phyloP scores from a whole-genome alignment of 106 monocot genomes.

The Iris macrosiphon region DNA sequence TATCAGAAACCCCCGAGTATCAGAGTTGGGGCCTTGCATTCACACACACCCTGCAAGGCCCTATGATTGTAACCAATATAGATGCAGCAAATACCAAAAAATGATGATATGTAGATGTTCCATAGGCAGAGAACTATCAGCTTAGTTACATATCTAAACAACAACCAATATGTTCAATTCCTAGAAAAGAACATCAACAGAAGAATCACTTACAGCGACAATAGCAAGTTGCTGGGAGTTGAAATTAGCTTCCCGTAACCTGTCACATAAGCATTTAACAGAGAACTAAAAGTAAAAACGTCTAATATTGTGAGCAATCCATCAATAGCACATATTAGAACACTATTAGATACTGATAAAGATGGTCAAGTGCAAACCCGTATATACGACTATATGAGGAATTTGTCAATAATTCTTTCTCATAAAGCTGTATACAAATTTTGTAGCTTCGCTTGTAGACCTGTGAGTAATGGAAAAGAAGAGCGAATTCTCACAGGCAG shows the following conservation, averaged over 20 bases:
- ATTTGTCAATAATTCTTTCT: conserved; percentile 82
- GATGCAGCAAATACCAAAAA: no score
- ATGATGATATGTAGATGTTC: no score
- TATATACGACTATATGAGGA: conserved; percentile 74
- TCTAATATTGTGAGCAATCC: not conserved
- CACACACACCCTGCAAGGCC: no score
- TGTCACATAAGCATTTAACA: conserved; percentile 10
- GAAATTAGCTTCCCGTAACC: conserved; percentile 63
- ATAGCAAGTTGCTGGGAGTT: conserved; percentile 67
- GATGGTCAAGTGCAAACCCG: conserved; percentile 35
- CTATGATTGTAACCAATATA: no score
- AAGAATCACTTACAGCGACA: conserved; percentile 71
- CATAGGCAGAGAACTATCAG: no score
- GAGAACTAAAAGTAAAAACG: not conserved
- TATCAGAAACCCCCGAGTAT: no score
- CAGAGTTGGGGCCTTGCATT: no score
- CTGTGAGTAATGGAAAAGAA: conserved; percentile 25
- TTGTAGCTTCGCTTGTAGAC: conserved; percentile 62
- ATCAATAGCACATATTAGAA: not conserved
- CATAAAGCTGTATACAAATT: conserved; percentile 83
- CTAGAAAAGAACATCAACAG: no score
- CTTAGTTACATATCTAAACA: no score
- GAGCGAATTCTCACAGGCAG: not conserved
- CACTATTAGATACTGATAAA: not conserved
- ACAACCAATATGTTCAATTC: no score